Base-by-base conservation (phyloP, 331 rosid species). In the Spiraea crenata region DNA sequence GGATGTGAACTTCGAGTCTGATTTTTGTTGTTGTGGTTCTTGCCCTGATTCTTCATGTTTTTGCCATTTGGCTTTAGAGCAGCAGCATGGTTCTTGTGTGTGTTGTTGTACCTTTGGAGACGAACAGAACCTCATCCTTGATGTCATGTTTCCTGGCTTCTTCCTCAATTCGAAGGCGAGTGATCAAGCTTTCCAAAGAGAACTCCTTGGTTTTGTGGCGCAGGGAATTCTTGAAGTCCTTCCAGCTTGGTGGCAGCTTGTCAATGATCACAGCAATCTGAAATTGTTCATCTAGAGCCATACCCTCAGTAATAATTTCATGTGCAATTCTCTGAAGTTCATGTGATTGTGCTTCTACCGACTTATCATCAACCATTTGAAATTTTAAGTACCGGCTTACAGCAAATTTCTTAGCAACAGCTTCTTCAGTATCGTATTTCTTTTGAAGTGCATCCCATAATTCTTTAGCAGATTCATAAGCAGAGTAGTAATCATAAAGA, bases 271-370 rank as follows among this genome's bases (percentile, higher is more conserved):
- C 44, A 15, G 8, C 31, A 62, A 62, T 34, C 37, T 62, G 67
- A 15, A 62, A 62, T 39, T 62, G 47, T 62, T 62, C 62, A 57
- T 57, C 25, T 57, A 57, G 10, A 57, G 20, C 19, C 62, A 42
- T 42, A 9, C 45, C 45, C 17, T 51, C 57, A 17, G 1, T 0
- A 13, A 51, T 9, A 17, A 51, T 39, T 37, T 63, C 68, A 41
- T 63, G 54, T 6, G 49, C 51, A 17, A 44, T n/a, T 14, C 45
- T 64, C 19, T 64, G 69, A 4, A 64, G 5, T 25, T 64, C 69
- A 11, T 42, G 69, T 38, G 69, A 64, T 1, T 64, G 38, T 2
- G 16, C 54, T 15, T 64, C 40, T 39, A 58, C 64, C 6, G 40
- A 58, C 10, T 58, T 58, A 14, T 58, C 64, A 58, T 58, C 40